Conservation (phyloP, 805 yeast genomes). For the Teunomyces aglyptinius region DNA sequence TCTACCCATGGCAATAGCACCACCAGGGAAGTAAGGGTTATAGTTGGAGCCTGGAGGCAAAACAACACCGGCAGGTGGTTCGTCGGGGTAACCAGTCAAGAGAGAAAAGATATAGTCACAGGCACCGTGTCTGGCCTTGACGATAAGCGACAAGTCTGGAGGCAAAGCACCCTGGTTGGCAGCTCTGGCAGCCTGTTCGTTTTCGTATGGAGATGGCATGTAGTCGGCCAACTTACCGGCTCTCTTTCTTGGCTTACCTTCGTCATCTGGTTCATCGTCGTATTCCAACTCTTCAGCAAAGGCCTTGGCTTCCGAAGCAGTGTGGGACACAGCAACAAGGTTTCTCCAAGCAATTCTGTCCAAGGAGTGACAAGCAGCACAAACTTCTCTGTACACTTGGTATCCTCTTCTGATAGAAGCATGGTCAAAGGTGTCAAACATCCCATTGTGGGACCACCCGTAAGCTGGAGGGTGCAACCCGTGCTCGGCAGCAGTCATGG, state of each 20-base stretch:
- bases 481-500: constrained; percentile 99
- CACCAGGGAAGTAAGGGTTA: constrained; percentile 99
- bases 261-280: constrained; percentile 94
- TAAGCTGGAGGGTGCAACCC: constrained; percentile 94
- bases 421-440: constrained; percentile 89
- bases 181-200: constrained; percentile 99
- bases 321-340: constrained; percentile 94
- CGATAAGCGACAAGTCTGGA: constrained; percentile 94
- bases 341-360: constrained; percentile 99
- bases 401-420: constrained; percentile 97
- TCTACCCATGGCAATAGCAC: constrained; percentile 98
- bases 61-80: constrained; percentile 94
- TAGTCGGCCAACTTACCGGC: constrained; percentile 96
- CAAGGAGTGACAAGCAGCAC: constrained; percentile 98
- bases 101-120: constrained; percentile 91
- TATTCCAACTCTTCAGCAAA: constrained; percentile 97
- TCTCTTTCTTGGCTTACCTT: constrained; percentile 97
- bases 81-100: constrained; percentile 98
- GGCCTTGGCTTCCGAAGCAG: constrained; percentile 82
- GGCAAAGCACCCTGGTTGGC: constrained; percentile 99
- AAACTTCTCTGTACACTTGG: constrained; percentile 97
- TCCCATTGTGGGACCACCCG: constrained; percentile 93
- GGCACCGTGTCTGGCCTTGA: constrained; percentile 99
- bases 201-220: constrained; percentile 92
- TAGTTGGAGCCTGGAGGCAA: constrained; percentile 94